These are phyloP conservation scores for Russula olivacea DNA, from an alignment of 768 basidiomycete genomes.

Conservation along the genomic window DNA sequence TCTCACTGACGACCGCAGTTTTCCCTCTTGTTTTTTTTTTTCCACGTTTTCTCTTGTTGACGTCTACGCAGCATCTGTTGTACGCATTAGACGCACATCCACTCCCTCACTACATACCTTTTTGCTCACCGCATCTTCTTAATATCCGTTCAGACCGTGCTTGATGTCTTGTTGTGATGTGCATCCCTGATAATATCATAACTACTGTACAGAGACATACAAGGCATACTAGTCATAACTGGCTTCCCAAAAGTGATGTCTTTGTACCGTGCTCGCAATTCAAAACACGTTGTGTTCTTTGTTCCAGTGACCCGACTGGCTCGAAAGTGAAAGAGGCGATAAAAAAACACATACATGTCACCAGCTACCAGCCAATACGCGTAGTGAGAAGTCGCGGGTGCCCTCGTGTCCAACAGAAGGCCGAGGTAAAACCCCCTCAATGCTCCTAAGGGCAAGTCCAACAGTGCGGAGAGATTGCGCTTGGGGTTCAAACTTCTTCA, in stretches of 20 bases:
- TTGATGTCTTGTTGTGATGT: slow-evolving; percentile 18
- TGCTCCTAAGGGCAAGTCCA: not conserved
- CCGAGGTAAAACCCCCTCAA: not conserved
- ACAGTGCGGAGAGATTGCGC: not conserved
- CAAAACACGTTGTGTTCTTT: slow-evolving; percentile 4
- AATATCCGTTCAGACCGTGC: slow-evolving; percentile 25
- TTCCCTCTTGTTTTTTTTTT: slow-evolving; percentile 24
- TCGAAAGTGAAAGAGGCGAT: not conserved
- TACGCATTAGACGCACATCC: slow-evolving; percentile 70
- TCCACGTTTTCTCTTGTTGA: slow-evolving; percentile 21
- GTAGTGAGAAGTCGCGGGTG: not conserved
- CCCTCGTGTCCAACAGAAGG: not conserved
- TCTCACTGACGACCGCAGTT: slow-evolving; percentile 25
- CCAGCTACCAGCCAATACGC: not conserved
- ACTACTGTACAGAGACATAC: slow-evolving; percentile 6
- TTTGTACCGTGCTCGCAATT: slow-evolving; percentile 1
- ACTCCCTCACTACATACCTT: slow-evolving; percentile 31
- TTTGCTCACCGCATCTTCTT: slow-evolving; percentile 32
- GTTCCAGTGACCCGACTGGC: not conserved
- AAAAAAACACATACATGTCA: not conserved
- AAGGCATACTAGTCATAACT: slow-evolving; percentile 6
- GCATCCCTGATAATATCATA: slow-evolving; percentile 5
- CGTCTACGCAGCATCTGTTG: slow-evolving; percentile 35
- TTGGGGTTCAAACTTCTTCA: slow-evolving; percentile 32
- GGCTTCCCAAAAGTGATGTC: not conserved